These are phyloP conservation scores for Fusarium sp. DNA, from an alignment of 2,329 filamentous ascomycete species.

Conservation along the genomic window DNA sequence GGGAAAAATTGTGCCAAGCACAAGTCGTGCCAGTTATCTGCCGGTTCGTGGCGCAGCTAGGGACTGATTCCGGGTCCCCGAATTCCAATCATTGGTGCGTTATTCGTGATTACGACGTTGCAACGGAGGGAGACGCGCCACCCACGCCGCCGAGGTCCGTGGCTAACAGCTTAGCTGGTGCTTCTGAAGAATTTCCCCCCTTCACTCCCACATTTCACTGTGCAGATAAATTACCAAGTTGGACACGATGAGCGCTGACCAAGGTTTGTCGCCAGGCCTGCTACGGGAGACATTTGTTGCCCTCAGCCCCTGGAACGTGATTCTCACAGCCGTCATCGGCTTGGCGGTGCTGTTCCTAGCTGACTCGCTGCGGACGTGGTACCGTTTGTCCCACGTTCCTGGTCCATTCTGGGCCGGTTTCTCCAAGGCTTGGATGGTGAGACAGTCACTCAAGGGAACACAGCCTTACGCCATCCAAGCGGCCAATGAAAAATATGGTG, in stretches of 20 bases:
- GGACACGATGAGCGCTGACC: neutral
- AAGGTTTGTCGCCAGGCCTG: neutral
- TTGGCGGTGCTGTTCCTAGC: conserved; percentile 17
- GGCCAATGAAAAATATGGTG: conserved; percentile 44
- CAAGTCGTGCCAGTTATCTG: neutral
- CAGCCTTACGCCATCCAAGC: conserved; percentile 44
- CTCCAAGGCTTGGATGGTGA: conserved; percentile 50
- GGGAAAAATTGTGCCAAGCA: neutral
- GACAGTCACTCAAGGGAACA: conserved; percentile 39
- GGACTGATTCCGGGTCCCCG: neutral
- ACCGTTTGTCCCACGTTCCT: conserved; percentile 50
- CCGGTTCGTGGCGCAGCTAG: neutral
- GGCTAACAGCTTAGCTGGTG: neutral
- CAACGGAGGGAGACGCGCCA: neutral
- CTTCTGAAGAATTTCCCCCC: neutral
- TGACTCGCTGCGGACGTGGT: conserved; percentile 40
- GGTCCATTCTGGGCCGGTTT: conserved; percentile 50
- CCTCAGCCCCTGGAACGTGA: neutral
- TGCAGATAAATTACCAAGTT: neutral
- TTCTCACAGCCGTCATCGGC: neutral
- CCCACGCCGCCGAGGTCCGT: neutral
- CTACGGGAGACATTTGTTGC: neutral
- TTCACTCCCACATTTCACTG: neutral
- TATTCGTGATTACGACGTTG: neutral
- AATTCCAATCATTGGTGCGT: neutral